Percentiles rank a stretch among this genome's conserved stretches.
These are phyloP conservation scores for Codiaeum variegatum DNA, from an alignment of 441 rosid genomes.

Conservation along the genomic window DNA sequence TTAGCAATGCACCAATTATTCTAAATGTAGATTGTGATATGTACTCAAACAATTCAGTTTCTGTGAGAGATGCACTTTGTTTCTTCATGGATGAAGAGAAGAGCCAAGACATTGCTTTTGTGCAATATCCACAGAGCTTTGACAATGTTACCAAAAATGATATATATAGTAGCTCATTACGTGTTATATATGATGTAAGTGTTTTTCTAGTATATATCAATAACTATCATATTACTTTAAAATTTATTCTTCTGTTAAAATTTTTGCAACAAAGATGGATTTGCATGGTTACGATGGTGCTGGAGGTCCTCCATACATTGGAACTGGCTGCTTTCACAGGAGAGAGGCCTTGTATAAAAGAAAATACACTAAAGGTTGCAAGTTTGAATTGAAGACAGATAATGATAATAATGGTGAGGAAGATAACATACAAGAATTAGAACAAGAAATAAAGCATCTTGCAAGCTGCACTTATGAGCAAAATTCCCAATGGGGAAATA, in stretches of 20 bases:
- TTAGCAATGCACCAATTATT: constrained; percentile 42
- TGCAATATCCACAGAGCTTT: constrained; percentile 54
- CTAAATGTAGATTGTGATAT: constrained; percentile 60
- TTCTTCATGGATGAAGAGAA: constrained; percentile 65
- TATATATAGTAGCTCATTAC: neutral
- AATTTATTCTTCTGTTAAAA: neutral
- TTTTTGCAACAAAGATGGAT: constrained; percentile 43
- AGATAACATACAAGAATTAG: constrained; percentile 20
- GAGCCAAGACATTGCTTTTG: constrained; percentile 51
- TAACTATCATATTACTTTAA: neutral
- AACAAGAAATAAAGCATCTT: constrained; percentile 39
- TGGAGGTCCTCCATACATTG: constrained; percentile 63
- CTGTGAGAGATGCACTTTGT: constrained; percentile 57
- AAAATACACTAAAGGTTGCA: constrained; percentile 19
- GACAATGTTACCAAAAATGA: constrained; percentile 54
- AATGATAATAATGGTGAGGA: constrained; percentile 4
- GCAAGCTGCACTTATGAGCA: constrained; percentile 58
- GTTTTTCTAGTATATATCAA: neutral
- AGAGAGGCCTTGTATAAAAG: constrained; percentile 59
- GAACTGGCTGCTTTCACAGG: constrained; percentile 79
- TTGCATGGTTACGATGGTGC: constrained; percentile 57
- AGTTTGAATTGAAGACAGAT: constrained; percentile 25
- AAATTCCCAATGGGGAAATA: constrained; percentile 61
- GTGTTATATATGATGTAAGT: neutral
- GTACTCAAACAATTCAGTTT: constrained; percentile 56